Conservation (phyloP, 1,284 basidiomycete genomes). For the Rhodotorula sp. region DNA sequence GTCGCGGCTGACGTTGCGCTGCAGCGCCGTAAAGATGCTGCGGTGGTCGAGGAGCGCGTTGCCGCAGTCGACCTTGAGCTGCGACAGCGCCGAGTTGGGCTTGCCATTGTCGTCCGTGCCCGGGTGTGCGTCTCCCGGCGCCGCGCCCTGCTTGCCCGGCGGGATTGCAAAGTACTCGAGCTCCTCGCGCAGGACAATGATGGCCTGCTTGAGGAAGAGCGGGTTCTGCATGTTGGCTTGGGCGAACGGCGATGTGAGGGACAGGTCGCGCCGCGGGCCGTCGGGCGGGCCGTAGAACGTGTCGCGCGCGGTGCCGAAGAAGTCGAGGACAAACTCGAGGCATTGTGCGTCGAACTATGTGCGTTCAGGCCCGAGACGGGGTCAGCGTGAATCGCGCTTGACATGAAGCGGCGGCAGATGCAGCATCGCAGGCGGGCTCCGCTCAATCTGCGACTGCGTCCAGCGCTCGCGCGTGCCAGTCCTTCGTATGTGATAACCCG, state of each 20-base stretch:
- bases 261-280: constrained; percentile 42
- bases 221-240: constrained; percentile 67
- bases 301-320: constrained; percentile 69
- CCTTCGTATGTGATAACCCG: no score
- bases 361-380: background rate
- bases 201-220: constrained; percentile 91
- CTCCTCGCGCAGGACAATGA: constrained; percentile 97
- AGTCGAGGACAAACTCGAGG: constrained; percentile 70
- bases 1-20: constrained; percentile 98
- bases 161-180: constrained; percentile 98
- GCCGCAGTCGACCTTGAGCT: constrained; percentile 80
- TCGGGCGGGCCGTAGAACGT: constrained; percentile 83
- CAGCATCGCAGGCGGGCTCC: no score
- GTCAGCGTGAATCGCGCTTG: background rate
- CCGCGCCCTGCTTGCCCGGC: constrained; percentile 49
- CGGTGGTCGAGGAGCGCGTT: constrained; percentile 81
- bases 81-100: constrained; percentile 71
- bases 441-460: no score
- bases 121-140: constrained; percentile 46
- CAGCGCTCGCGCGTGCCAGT: no score
- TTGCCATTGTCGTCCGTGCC: constrained; percentile 72
- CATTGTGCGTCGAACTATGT: constrained; percentile 92
- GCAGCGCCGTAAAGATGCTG: constrained; percentile 95
- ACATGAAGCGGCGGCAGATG: no score
- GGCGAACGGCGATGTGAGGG: constrained; percentile 56